Conservation (phyloP, 2,329 filamentous ascomycete genomes). For the Delphinella strobiligena region DNA sequence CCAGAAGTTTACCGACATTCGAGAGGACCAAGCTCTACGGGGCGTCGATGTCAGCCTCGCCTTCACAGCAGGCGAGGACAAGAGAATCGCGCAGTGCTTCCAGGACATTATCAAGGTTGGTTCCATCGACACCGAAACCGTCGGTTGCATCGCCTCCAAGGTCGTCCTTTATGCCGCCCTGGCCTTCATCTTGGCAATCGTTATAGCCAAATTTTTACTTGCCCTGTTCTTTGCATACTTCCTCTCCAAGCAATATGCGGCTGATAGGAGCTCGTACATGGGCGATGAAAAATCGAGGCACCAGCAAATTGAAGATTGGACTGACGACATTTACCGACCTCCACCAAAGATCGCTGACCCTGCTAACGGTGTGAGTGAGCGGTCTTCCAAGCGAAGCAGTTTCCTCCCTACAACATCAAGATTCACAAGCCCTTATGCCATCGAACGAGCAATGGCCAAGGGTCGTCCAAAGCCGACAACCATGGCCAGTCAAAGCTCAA, state of each 20-base stretch:
- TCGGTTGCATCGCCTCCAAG: constrained; percentile 94
- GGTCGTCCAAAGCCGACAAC: constrained; percentile 60
- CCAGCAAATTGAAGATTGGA: constrained; percentile 95
- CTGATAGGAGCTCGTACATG: constrained; percentile 71
- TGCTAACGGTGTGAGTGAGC: constrained; percentile 49
- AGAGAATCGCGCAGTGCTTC: constrained; percentile 73
- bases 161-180: constrained; percentile 92
- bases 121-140: constrained; percentile 86
- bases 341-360: constrained; percentile 71
- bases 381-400: constrained; percentile 68
- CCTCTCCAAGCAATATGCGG: constrained; percentile 72
- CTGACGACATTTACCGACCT: constrained; percentile 90
- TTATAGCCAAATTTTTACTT: constrained; percentile 73
- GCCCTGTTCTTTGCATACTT: constrained; percentile 96
- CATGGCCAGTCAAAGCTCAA: constrained; percentile 82
- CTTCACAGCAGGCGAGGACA: constrained; percentile 69
- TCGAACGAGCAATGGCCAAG: constrained; percentile 46
- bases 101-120: constrained; percentile 93
- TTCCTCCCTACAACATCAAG: constrained; percentile 90
- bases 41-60: constrained; percentile 83
- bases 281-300: constrained; percentile 73
- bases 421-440: constrained; percentile 81
- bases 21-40: constrained; percentile 56
- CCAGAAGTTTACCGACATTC: constrained; percentile 65
- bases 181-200: constrained; percentile 82